phyloP scores from a whole-genome alignment of 768 basidiomycete genomes.

The Psilocybe azurescens region DNA sequence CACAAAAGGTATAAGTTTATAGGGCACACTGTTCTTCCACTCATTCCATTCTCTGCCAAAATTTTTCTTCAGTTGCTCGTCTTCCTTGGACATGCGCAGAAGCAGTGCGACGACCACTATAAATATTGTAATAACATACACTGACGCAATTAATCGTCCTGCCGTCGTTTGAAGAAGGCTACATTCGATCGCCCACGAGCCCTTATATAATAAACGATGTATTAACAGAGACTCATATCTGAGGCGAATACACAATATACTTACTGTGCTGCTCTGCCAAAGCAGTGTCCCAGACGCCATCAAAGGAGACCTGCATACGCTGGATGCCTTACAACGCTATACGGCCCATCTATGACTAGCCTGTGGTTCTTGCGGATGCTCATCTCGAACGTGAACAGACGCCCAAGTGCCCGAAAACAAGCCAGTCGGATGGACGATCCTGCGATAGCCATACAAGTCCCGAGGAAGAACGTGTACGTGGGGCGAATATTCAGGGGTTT shows the following conservation, averaged over 20 bases:
- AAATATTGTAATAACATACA: slow-evolving; percentile 34
- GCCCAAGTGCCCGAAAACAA: slow-evolving; percentile 53
- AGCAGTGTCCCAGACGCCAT: slow-evolving; percentile 38
- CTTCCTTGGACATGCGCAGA: slow-evolving; percentile 49
- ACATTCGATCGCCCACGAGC: slow-evolving; percentile 52
- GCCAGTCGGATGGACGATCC: slow-evolving; percentile 47
- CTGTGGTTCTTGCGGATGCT: slow-evolving; percentile 50
- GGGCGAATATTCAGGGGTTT: slow-evolving; percentile 30
- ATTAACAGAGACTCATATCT: background rate
- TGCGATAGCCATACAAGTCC: slow-evolving; percentile 39
- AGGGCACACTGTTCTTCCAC: slow-evolving; percentile 52
- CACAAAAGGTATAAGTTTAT: slow-evolving; percentile 52
- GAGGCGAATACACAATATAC: slow-evolving; percentile 8
- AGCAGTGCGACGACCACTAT: slow-evolving; percentile 39
- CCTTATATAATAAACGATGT: slow-evolving; percentile 29
- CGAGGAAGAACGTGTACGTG: slow-evolving; percentile 40
- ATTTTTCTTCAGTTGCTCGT: slow-evolving; percentile 41
- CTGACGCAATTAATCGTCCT: slow-evolving; percentile 32
- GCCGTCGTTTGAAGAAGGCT: slow-evolving; percentile 38
- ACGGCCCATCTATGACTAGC: slow-evolving; percentile 54
- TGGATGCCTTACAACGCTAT: slow-evolving; percentile 53
- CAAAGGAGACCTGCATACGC: slow-evolving; percentile 51
- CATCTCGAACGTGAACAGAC: slow-evolving; percentile 57
- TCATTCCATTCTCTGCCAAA: slow-evolving; percentile 49
- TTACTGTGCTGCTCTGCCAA: slow-evolving; percentile 41